phyloP scores from a whole-genome alignment of 768 basidiomycete genomes.

The Pleurotus eryngii region DNA sequence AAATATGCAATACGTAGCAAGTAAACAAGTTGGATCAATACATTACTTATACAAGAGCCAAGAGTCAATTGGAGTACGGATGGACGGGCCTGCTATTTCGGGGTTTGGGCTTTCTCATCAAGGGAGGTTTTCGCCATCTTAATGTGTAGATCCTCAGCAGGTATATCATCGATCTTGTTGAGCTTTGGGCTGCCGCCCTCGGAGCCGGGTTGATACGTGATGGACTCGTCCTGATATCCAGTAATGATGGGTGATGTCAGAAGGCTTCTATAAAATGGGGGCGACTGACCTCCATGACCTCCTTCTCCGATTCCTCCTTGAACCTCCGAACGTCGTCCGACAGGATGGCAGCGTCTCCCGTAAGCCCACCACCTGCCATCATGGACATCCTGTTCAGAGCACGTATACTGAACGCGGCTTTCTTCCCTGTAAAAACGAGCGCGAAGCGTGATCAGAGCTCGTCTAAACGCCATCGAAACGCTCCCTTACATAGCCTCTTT shows the following conservation, averaged over 20 bases:
- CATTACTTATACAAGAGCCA: too few species aligned
- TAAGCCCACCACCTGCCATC: slow-evolving; percentile 39
- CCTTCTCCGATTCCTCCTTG: slow-evolving; percentile 81
- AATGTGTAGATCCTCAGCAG: slow-evolving; percentile 22
- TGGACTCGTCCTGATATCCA: slow-evolving; percentile 33
- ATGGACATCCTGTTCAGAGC: slow-evolving; percentile 79
- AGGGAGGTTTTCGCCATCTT: slow-evolving; percentile 29
- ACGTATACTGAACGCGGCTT: slow-evolving; percentile 82
- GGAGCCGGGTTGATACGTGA: slow-evolving; percentile 48
- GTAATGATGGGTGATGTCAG: slow-evolving; percentile 7
- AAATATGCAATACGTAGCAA: too few species aligned
- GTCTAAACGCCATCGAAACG: slow-evolving; percentile 1
- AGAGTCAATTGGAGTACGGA: too few species aligned
- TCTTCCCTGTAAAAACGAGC: slow-evolving; percentile 59
- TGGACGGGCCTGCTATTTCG: too few species aligned
- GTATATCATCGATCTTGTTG: slow-evolving; percentile 22
- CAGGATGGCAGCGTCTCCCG: slow-evolving; percentile 45
- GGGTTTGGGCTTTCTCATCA: slow-evolving; percentile 14
- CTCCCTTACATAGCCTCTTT: slow-evolving; percentile 70
- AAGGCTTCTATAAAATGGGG: neutral
- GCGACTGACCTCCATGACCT: slow-evolving; percentile 25
- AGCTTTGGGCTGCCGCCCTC: slow-evolving; percentile 2
- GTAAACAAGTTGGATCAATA: too few species aligned
- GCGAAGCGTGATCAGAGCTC: slow-evolving; percentile 7
- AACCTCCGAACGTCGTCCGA: slow-evolving; percentile 59